A percentile compares a stretch with the other conserved stretches of the same genome.
phyloP scores from a whole-genome alignment of 768 basidiomycete genomes.

The Boletus patriciae region DNA sequence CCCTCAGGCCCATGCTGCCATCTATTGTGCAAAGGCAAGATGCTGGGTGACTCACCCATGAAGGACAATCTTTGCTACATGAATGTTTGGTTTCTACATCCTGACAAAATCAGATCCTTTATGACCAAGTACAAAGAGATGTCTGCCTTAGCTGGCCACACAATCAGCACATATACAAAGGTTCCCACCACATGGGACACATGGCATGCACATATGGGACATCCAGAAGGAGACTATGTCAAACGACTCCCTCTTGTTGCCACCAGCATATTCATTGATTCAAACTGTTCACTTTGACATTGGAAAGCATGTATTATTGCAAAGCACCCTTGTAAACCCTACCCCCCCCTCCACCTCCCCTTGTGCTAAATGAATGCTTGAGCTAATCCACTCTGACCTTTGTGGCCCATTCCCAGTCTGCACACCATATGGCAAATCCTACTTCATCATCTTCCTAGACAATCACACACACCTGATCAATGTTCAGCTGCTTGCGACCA shows the following conservation, averaged over 20 bases:
- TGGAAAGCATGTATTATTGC: neutral
- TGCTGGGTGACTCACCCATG: neutral
- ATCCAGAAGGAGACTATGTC: neutral
- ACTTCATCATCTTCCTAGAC: constrained; percentile 21
- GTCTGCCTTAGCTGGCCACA: neutral
- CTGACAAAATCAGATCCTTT: neutral
- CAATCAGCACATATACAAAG: neutral
- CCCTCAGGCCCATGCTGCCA: fast-evolving
- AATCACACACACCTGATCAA: constrained; percentile 1
- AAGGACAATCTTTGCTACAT: neutral
- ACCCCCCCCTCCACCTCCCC: neutral
- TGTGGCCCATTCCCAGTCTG: constrained; percentile 27
- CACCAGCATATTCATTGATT: neutral
- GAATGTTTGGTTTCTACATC: fast-evolving
- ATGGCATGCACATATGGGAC: neutral
- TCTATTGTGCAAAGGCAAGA: neutral
- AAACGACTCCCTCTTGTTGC: neutral
- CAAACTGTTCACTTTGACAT: fast-evolving
- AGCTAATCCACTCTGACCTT: constrained; percentile 28
- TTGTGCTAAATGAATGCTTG: constrained; percentile 9
- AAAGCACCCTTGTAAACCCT: neutral
- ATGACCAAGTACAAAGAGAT: too few relatives aligned
- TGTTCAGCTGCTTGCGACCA: neutral
- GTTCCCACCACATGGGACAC: neutral
- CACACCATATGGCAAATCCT: constrained; percentile 11